These are phyloP conservation scores for Cymbidium sinense DNA, from an alignment of 106 monocot genomes.

Conservation along the genomic window DNA sequence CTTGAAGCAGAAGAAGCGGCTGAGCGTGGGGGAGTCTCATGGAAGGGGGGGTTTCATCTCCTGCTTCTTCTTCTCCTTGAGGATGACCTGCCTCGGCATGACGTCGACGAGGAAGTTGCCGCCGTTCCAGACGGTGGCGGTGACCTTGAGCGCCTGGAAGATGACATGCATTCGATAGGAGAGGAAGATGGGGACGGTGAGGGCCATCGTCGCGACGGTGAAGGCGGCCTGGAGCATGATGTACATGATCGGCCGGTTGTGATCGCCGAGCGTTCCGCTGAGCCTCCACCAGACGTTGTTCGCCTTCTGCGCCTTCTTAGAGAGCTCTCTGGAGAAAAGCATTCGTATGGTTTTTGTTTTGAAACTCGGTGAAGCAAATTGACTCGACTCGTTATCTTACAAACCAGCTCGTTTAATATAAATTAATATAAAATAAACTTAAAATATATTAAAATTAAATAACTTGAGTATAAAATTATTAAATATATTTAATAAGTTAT, in stretches of 20 bases:
- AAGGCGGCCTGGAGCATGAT: constrained; percentile 79
- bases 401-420: too few species aligned
- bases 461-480: too few species aligned
- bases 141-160: constrained; percentile 84
- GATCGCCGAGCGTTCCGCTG: constrained; percentile 80
- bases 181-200: constrained; percentile 84
- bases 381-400: too few species aligned
- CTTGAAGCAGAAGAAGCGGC: background rate
- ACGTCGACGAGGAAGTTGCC: constrained; percentile 85
- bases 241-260: constrained; percentile 82
- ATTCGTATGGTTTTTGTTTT: too few species aligned
- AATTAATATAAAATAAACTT: too few species aligned
- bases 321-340: constrained; percentile 61
- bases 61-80: constrained; percentile 85
- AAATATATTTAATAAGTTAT: too few species aligned
- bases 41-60: constrained; percentile 58
- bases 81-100: constrained; percentile 79
- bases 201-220: constrained; percentile 83
- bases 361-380: too few species aligned
- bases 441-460: too few species aligned
- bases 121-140: constrained; percentile 87
- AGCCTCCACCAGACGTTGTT: constrained; percentile 82
- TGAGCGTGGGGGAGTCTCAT: constrained; percentile 22
- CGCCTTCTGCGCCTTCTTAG: constrained; percentile 96
- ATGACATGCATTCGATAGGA: constrained; percentile 70